phyloP scores from a whole-genome alignment of 2,329 filamentous ascomycete genomes.

The Xylaria sp. region DNA sequence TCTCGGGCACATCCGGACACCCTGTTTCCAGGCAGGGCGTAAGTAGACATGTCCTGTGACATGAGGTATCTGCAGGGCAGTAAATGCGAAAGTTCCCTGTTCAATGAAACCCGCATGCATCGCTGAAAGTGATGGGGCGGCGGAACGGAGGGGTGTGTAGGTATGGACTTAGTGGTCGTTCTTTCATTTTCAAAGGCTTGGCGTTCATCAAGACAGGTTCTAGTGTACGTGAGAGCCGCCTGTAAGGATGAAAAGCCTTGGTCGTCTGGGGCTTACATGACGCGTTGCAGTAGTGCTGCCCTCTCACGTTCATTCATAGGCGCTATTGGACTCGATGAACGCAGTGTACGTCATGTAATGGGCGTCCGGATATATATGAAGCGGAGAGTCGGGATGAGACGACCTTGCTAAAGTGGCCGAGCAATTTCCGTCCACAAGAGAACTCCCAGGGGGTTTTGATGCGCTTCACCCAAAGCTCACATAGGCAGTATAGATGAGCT shows the following conservation, averaged over 20 bases:
- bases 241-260: slow-evolving; percentile 6
- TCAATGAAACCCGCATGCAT: slow-evolving; percentile 23
- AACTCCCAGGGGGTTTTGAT: neutral
- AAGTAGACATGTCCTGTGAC: slow-evolving; percentile 34
- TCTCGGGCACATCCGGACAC: slow-evolving; percentile 23
- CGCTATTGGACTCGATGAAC: slow-evolving; percentile 14
- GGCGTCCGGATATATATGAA: slow-evolving; percentile 2
- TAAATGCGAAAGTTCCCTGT: slow-evolving; percentile 6
- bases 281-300: slow-evolving; percentile 19
- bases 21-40: slow-evolving; percentile 14
- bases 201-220: slow-evolving; percentile 20
- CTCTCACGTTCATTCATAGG: slow-evolving; percentile 13
- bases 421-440: slow-evolving; percentile 13
- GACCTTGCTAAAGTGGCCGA: slow-evolving; percentile 22
- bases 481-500: neutral
- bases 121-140: slow-evolving; percentile 22
- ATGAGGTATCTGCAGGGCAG: slow-evolving; percentile 30
- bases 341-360: slow-evolving; percentile 29
- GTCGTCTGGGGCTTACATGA: slow-evolving; percentile 21
- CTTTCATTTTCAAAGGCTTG: slow-evolving; percentile 25
- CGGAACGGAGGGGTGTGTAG: slow-evolving; percentile 21
- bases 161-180: slow-evolving; percentile 1
- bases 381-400: slow-evolving; percentile 17
- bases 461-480: neutral
- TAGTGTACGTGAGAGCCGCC: slow-evolving; percentile 24